Evolutionary conservation across 495 filamentous ascomycete genomes (phyloP).

Genomic region (Amniculicola lignicola): DNA sequence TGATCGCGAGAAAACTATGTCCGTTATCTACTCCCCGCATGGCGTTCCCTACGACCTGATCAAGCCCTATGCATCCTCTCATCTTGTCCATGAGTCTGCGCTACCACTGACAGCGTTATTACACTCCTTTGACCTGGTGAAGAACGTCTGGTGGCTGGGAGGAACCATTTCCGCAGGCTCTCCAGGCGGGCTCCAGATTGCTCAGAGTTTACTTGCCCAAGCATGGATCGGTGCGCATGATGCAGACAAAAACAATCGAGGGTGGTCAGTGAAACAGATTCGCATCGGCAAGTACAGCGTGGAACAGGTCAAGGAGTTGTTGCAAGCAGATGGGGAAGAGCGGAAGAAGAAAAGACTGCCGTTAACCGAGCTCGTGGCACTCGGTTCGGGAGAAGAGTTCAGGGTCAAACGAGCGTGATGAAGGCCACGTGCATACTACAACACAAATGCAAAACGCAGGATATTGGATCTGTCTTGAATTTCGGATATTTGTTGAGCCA

Average conservation of each 20-base stretch:
- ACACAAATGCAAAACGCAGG: no score
- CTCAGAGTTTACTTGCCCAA: conserved; percentile 50
- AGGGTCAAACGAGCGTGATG: conserved; percentile 24
- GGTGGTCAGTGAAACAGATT: conserved; percentile 50
- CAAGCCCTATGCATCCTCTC: conserved; percentile 51
- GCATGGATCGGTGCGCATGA: conserved; percentile 67
- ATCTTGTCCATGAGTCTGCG: conserved; percentile 56
- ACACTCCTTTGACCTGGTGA: conserved; percentile 59
- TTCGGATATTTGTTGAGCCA: no score
- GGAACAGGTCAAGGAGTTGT: conserved; percentile 47
- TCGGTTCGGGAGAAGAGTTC: conserved; percentile 25
- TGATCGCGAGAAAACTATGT: conserved; percentile 44
- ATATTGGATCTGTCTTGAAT: no score
- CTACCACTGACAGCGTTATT: conserved; percentile 61
- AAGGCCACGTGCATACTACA: no score
- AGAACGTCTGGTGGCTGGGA: conserved; percentile 64
- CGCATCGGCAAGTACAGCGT: conserved; percentile 46
- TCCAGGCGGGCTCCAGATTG: conserved; percentile 57
- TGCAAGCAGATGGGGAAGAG: conserved; percentile 18
- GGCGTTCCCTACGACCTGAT: conserved; percentile 52
- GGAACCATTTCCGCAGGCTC: conserved; percentile 59
- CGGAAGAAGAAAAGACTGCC: background rate
- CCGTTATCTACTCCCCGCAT: conserved; percentile 61
- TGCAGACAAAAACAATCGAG: conserved; percentile 58
- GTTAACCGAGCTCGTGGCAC: conserved; percentile 18